Percentiles rank a stretch among this genome's conserved stretches.
phyloP scores from a whole-genome alignment of 257 asterid species.

The Fraxinus anomala region DNA sequence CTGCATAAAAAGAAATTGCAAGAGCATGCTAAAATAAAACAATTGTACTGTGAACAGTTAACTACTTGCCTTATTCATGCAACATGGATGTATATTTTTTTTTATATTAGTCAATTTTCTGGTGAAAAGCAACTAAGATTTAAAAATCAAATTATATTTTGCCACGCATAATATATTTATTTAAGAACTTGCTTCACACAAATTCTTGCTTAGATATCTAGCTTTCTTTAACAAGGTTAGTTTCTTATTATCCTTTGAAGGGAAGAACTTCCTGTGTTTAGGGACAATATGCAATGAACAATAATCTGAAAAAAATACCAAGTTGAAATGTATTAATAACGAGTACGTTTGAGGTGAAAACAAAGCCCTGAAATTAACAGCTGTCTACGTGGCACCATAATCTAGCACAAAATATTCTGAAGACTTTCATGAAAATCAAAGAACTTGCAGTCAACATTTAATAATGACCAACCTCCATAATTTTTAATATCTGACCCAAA shows the following conservation, averaged over 20 bases:
- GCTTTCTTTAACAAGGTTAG: not conserved
- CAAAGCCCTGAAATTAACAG: too few relatives aligned
- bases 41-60: not conserved
- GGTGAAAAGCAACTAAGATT: not conserved
- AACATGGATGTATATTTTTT: not conserved
- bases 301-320: too few relatives aligned
- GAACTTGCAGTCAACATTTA: not conserved
- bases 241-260: too few relatives aligned
- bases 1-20: not conserved
- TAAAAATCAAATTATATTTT: too few relatives aligned
- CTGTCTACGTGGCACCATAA: too few relatives aligned
- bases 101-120: not conserved
- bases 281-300: too few relatives aligned
- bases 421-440: not conserved
- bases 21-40: not conserved
- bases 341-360: too few relatives aligned
- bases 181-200: not conserved
- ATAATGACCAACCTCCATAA: slow-evolving; percentile 60
- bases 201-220: not conserved
- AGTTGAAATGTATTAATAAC: too few relatives aligned
- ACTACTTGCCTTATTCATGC: not conserved
- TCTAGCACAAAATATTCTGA: too few relatives aligned
- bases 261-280: too few relatives aligned
- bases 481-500: slow-evolving; percentile 64
- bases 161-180: not conserved